Conservation (phyloP, 371 early-diverging fungal genomes). For the Phascolomyces articulosus region DNA sequence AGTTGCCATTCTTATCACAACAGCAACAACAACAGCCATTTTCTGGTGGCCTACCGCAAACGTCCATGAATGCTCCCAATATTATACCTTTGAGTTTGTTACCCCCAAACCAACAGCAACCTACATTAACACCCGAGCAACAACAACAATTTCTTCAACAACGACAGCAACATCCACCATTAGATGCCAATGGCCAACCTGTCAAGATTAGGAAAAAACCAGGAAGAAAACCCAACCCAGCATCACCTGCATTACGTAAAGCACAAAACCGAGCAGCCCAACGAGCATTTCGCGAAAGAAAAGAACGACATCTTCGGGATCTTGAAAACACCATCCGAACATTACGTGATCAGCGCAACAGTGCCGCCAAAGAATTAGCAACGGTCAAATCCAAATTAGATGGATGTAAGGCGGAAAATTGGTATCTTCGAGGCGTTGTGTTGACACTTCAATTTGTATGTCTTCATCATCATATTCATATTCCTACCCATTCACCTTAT, state of each 20-base stretch:
- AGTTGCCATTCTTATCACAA: not conserved
- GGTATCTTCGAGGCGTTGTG: constrained; percentile 45
- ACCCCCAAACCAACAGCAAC: not conserved
- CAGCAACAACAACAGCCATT: not conserved
- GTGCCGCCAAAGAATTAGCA: constrained; percentile 41
- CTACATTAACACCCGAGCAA: not conserved
- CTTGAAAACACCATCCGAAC: constrained; percentile 64
- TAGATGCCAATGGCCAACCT: constrained; percentile 17
- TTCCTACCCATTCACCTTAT: constrained; percentile 27
- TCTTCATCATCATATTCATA: constrained; percentile 25
- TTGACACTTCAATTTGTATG: constrained; percentile 45
- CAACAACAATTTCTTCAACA: not conserved
- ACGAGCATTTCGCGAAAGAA: constrained; percentile 44
- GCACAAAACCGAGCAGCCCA: constrained; percentile 80
- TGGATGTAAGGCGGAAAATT: constrained; percentile 55
- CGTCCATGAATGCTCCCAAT: not conserved
- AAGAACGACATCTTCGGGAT: constrained; percentile 63
- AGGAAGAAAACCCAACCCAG: constrained; percentile 74
- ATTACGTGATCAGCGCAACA: constrained; percentile 51
- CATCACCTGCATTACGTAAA: constrained; percentile 63
- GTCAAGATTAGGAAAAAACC: constrained; percentile 60
- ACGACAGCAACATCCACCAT: not conserved
- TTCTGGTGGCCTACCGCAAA: not conserved
- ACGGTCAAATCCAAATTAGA: constrained; percentile 43
- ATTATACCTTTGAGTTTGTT: constrained; percentile 3